Evolutionary conservation across 768 basidiomycete species (phyloP), one percentile per base, ranked within the genome.

Genomic region (Tulasnella sp.): DNA sequence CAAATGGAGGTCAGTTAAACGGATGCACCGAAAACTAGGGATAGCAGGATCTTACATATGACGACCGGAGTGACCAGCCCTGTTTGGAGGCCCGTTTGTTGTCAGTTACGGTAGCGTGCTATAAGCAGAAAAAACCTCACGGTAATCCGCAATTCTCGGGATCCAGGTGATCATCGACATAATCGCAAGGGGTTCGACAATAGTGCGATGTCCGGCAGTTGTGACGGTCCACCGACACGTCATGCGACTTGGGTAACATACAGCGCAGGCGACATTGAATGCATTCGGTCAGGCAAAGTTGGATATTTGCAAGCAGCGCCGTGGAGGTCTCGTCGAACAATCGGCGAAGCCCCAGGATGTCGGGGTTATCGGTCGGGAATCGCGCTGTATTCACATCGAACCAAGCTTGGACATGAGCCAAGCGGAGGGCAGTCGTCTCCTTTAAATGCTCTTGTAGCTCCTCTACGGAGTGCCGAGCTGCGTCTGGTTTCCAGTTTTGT

Each of bases 11-110:
- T 21, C 11, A 9, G 23, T 12, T n/a, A 15, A 8, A 32, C 17
- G 6, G n/a, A 27, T 14, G 36, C 35, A 17, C 12, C 9, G 11
- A 6, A 8, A n/a, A 12, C 11, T 6, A 4, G 3, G n/a, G n/a
- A 12, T 4, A 11, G 17, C 45, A 29, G 50, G 25, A 12, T 62
- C 74, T 49, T 64, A 80, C 81, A 79, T 71, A 60, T 82, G 80
- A 8, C 67, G 69, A 12, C 77, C 78, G 17, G 72, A 65, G 59
- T 82, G 80, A 0, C 81, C 81, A 31, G 79, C 80, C n/a, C 80
- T 81, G 59, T 23, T 2, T 37, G 2, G 36, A 21, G 19, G 14
- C 1, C 27, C n/a, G 34, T 12, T 4, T n/a, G 34, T 29, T 4
- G 7, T 48, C 42, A 41, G 23, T n/a, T 41, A 50, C 9, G 5